Evolutionary conservation across 768 basidiomycete genomes (phyloP).

Genomic region (Pulveroboletus sp.): DNA sequence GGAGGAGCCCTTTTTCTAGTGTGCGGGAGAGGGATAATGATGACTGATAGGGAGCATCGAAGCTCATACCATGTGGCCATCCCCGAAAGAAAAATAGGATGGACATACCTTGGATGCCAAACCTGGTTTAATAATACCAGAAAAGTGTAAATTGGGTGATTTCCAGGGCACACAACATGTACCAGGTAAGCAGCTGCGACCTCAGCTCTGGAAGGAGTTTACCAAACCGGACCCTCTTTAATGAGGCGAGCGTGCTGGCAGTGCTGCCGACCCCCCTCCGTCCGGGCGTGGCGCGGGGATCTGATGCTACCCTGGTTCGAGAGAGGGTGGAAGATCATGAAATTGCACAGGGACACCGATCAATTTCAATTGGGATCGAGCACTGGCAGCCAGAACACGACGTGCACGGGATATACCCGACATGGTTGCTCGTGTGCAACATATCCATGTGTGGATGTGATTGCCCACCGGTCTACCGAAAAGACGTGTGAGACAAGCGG

Average conservation of each 20-base stretch:
- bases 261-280: not conserved
- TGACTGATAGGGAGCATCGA: slow-evolving; percentile 14
- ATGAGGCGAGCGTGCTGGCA: slow-evolving; percentile 3
- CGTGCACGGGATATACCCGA: too few species aligned
- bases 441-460: too few species aligned
- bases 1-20: slow-evolving; percentile 27
- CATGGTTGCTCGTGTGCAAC: too few species aligned
- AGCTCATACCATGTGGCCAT: slow-evolving; percentile 20
- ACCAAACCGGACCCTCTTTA: slow-evolving; percentile 26
- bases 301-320: too few species aligned
- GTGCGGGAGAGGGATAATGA: slow-evolving; percentile 8
- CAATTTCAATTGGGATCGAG: too few species aligned
- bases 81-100: slow-evolving; percentile 20
- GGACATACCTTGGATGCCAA: slow-evolving; percentile 17
- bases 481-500: too few species aligned
- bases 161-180: slow-evolving; percentile 23
- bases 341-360: not conserved
- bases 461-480: too few species aligned
- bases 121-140: slow-evolving; percentile 31
- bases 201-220: slow-evolving; percentile 13
- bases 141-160: slow-evolving; percentile 32
- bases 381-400: too few species aligned
- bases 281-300: too few species aligned
- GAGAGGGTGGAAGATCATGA: not conserved
- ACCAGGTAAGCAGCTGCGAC: slow-evolving; percentile 8